Conservation (phyloP, 441 rosid species). For the Corymbia citriodora region DNA sequence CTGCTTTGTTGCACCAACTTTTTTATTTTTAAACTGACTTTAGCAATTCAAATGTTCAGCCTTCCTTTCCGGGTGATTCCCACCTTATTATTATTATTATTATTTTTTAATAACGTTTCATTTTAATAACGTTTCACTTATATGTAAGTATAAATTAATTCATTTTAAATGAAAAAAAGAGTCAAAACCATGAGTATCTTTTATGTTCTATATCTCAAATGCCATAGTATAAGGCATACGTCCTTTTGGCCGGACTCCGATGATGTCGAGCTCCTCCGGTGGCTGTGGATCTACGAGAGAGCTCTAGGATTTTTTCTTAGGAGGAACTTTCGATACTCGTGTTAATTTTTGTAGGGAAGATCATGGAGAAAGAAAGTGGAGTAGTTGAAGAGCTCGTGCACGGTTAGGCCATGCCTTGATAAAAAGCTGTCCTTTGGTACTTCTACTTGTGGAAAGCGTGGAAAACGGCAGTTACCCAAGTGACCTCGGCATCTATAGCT, state of each 20-base stretch:
- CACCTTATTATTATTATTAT: neutral
- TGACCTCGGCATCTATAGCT: rapidly evolving
- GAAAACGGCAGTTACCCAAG: neutral
- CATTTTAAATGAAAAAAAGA: too few relatives aligned
- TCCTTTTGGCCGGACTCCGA: neutral
- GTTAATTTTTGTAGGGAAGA: neutral
- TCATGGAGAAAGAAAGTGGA: neutral
- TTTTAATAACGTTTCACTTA: neutral
- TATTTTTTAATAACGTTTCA: too few relatives aligned
- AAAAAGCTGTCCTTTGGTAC: neutral
- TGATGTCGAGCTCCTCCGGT: neutral
- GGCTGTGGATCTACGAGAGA: neutral
- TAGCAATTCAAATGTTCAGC: neutral
- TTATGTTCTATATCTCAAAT: neutral
- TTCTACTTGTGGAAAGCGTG: neutral
- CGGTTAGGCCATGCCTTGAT: neutral
- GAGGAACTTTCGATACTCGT: neutral
- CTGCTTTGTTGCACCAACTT: neutral
- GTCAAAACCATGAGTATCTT: neutral
- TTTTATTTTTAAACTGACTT: neutral
- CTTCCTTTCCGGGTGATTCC: neutral
- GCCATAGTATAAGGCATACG: neutral
- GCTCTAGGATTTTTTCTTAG: neutral
- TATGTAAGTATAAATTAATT: neutral
- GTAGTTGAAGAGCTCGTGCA: neutral